Percentiles rank a stretch among this genome's conserved stretches.
These are phyloP conservation scores for Trichoderma citrinoviride DNA, from an alignment of 2,329 filamentous ascomycete genomes.

Conservation along the genomic window DNA sequence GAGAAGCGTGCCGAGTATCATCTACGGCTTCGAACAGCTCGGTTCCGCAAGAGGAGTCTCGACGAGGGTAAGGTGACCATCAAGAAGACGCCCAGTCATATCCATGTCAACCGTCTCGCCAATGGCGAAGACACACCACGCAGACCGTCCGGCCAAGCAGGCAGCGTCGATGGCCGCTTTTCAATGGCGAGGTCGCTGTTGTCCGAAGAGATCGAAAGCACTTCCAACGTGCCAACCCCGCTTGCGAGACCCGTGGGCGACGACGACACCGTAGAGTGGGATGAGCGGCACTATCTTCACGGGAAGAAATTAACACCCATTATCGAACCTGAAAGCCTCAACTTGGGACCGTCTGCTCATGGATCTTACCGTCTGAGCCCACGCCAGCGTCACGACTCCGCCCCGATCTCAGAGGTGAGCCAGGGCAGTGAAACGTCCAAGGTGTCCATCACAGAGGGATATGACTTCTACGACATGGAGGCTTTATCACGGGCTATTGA, in stretches of 20 bases:
- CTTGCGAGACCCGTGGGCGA: conserved; percentile 52
- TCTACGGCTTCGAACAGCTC: conserved; percentile 47
- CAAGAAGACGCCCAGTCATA: conserved; percentile 30
- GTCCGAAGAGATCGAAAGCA: conserved; percentile 58
- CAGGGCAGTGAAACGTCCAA: conserved; percentile 48
- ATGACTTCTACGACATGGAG: conserved; percentile 65
- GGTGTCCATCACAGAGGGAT: conserved; percentile 57
- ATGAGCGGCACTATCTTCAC: conserved; percentile 31
- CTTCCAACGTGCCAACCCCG: conserved; percentile 61
- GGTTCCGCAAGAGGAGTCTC: conserved; percentile 36
- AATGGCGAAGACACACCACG: conserved; percentile 42
- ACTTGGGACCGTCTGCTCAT: conserved; percentile 48
- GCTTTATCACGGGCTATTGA: conserved; percentile 52
- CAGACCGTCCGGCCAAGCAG: conserved; percentile 31
- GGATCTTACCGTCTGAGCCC: conserved; percentile 36
- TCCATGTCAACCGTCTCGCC: conserved; percentile 27
- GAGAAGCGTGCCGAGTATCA: conserved; percentile 57
- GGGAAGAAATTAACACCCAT: conserved; percentile 47
- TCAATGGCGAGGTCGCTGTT: conserved; percentile 46
- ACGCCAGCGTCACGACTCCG: conserved; percentile 49
- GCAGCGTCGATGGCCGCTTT: conserved; percentile 35
- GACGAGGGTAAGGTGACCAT: conserved; percentile 33
- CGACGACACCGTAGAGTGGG: conserved; percentile 27
- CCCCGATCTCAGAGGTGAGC: conserved; percentile 50
- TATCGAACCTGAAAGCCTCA: conserved; percentile 50